phyloP scores from a whole-genome alignment of 176 grass and related monocot species.

The Carex littledalei region DNA sequence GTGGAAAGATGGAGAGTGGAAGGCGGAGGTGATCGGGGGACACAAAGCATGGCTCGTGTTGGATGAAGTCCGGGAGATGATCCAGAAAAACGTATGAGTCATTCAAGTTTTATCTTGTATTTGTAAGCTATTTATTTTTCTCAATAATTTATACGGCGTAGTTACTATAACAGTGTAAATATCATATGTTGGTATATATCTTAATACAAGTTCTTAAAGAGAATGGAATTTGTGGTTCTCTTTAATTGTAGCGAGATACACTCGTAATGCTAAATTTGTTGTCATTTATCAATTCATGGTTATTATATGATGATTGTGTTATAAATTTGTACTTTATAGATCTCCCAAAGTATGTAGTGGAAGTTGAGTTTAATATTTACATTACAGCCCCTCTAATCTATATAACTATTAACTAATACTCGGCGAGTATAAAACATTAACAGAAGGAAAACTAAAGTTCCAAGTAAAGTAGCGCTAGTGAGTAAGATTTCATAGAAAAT shows the following conservation, averaged over 20 bases:
- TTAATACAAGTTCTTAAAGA: neutral
- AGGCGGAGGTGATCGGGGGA: constrained; percentile 79
- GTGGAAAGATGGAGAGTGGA: constrained; percentile 95
- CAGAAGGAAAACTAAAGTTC: too few relatives aligned
- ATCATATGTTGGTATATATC: neutral
- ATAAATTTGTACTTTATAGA: too few relatives aligned
- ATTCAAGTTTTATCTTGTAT: constrained; percentile 15
- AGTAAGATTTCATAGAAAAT: too few relatives aligned
- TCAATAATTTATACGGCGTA: neutral
- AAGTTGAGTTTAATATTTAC: too few relatives aligned
- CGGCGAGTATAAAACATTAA: too few relatives aligned
- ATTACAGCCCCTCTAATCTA: too few relatives aligned
- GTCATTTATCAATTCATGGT: neutral
- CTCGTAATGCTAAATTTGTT: neutral
- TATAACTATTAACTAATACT: too few relatives aligned
- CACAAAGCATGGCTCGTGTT: constrained; percentile 95
- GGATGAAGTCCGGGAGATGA: constrained; percentile 98
- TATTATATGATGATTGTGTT: too few relatives aligned
- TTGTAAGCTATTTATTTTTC: constrained; percentile 10
- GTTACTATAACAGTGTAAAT: constrained; percentile 19
- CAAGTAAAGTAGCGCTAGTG: too few relatives aligned
- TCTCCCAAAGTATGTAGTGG: too few relatives aligned
- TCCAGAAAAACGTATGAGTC: constrained; percentile 59
- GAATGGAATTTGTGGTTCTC: neutral
- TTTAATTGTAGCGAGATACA: neutral